Percentiles rank a stretch among this genome's conserved stretches.
phyloP scores from a whole-genome alignment of 2,329 filamentous ascomycete genomes.

The Pestalotiopsis sp. region DNA sequence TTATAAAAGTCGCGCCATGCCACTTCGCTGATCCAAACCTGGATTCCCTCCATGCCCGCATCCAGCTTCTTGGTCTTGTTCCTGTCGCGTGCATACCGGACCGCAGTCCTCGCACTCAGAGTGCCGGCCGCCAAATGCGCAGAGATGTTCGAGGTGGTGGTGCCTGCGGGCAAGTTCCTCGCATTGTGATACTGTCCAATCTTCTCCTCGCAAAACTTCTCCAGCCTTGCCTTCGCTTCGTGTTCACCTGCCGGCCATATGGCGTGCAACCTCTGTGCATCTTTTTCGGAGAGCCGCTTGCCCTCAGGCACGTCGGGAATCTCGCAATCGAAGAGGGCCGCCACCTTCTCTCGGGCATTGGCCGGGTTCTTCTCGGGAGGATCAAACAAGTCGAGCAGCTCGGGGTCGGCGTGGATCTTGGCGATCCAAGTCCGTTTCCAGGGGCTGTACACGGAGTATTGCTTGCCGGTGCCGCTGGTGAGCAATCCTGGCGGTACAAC shows the following conservation, averaged over 20 bases:
- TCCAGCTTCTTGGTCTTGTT: constrained; percentile 63
- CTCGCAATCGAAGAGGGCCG: constrained; percentile 52
- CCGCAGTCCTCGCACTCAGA: constrained; percentile 68
- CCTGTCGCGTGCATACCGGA: constrained; percentile 58
- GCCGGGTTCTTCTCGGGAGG: constrained; percentile 59
- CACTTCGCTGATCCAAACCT: constrained; percentile 79
- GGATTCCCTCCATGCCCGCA: constrained; percentile 66
- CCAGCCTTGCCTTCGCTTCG: constrained; percentile 66
- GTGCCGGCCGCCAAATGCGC: constrained; percentile 71
- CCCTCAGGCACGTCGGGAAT: constrained; percentile 66
- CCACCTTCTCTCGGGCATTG: constrained; percentile 37
- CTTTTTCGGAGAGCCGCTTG: constrained; percentile 63
- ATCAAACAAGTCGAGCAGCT: constrained; percentile 66
- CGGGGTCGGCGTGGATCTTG: constrained; percentile 70
- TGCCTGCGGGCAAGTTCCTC: constrained; percentile 67
- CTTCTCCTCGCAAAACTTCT: constrained; percentile 68
- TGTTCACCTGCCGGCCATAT: constrained; percentile 79
- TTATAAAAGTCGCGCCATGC: constrained; percentile 90
- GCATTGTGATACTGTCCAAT: constrained; percentile 63
- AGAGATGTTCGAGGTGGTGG: constrained; percentile 70
- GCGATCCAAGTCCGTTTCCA: constrained; percentile 81
- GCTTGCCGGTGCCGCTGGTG: constrained; percentile 68
- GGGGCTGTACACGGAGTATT: constrained; percentile 83
- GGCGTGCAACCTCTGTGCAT: constrained; percentile 57
- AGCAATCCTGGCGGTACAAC: constrained; percentile 76